These are phyloP conservation scores for Nepenthes mirabilis DNA, from an alignment of 148 eudicot genomes.

Conservation along the genomic window DNA sequence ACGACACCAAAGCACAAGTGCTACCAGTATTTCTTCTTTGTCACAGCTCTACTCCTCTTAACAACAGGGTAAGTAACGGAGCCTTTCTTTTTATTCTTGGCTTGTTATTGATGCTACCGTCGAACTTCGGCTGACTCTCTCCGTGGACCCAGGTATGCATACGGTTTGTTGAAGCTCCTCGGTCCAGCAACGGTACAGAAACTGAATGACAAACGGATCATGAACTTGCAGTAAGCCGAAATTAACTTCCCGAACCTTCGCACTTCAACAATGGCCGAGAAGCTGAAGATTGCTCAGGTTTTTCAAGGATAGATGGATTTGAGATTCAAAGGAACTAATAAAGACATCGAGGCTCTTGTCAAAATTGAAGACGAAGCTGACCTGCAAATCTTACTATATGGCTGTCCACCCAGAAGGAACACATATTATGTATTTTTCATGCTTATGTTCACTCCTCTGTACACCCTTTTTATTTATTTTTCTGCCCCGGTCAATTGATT, in stretches of 20 bases:
- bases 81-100: background rate
- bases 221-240: background rate
- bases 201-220: background rate
- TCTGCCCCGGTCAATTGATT: background rate
- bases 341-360: too few species aligned
- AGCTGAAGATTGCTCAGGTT: too few species aligned
- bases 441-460: background rate
- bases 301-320: too few species aligned
- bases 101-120: background rate
- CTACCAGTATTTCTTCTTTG: conserved; percentile 24
- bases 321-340: too few species aligned
- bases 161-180: background rate
- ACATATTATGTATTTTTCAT: too few species aligned
- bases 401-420: too few species aligned
- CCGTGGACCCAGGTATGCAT: background rate
- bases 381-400: too few species aligned
- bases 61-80: conserved; percentile 11
- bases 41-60: conserved; percentile 14
- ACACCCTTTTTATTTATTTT: conserved; percentile 1
- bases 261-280: too few species aligned
- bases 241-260: too few species aligned
- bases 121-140: background rate
- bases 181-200: background rate
- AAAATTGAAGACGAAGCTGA: too few species aligned
- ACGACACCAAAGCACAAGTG: conserved; percentile 20